Base-by-base conservation (phyloP, 805 yeast species). In the Ogataea zsoltii region DNA sequence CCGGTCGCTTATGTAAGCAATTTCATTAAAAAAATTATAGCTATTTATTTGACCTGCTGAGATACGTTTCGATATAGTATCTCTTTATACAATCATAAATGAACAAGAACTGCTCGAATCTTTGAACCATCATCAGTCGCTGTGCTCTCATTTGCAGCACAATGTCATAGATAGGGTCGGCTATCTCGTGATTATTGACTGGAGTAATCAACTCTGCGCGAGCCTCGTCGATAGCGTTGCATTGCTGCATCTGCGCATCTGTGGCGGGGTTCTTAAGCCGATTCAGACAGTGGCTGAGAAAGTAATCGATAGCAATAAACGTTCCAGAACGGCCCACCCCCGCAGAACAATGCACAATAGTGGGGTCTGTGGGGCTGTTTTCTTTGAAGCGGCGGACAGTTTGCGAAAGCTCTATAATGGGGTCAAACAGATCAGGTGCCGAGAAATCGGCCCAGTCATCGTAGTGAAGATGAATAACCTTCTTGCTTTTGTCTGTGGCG, bases 251-350 rank as follows among this genome's bases (percentile, higher is more conserved):
- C 28, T 33, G 37, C 13, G 28, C 14, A 2, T 37, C 40, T 2
- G 25, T 14, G 3, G 25, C 15, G 2, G 40, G 40, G 18, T 7
- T 37, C 14, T 26, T 11, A 3, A 46, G 35, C 17, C 16, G 21
- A 9, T 38, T 28, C 32, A 55, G n/a, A 30, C 59, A 50, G 33
- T 52, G 45, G 28, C 49, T 53, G 14, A 55, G 60, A 40, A 46
- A 71, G 54, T 66, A 69, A 50, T 77, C 80, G 21, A 75, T 50
- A 2, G 78, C 65, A 13, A 77, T 75, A 48, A 68, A 77, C 11
- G 78, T 72, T 7, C 82, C 82, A 0, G 83, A 75, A 51, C 83
- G 66, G 11, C 83, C 83, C 49, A 82, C 80, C 0, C 83, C 83
- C 0, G 83, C 83, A 1, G 82, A 76, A 50, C 83, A 79, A 57